Evolutionary conservation across 139 green algal genomes (phyloP).

Genomic region (Chlamydomonas incerta): DNA sequence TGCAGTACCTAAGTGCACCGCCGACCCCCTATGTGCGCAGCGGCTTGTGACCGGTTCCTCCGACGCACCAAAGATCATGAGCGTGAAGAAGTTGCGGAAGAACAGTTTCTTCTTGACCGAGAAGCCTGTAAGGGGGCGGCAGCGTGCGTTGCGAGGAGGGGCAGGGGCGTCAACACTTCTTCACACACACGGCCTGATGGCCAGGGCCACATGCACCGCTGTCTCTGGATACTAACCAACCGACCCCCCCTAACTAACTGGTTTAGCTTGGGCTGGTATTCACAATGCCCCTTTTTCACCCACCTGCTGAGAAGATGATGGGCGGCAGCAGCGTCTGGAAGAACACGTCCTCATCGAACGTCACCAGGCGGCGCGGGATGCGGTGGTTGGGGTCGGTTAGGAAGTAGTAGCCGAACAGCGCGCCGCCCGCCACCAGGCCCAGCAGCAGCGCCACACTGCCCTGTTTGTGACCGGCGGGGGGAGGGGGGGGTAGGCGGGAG

Average conservation of each 20-base stretch:
- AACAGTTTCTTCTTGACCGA: constrained; percentile 45
- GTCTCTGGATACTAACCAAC: too few relatives aligned
- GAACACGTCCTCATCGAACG: constrained; percentile 42
- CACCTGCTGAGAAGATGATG: constrained; percentile 37
- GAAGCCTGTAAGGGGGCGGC: background rate
- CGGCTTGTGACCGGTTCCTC: too few relatives aligned
- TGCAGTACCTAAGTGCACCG: too few relatives aligned
- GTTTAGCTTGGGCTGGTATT: too few relatives aligned
- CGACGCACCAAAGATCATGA: background rate
- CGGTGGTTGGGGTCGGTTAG: background rate
- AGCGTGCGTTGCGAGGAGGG: too few relatives aligned
- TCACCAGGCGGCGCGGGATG: background rate
- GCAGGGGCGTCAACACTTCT: too few relatives aligned
- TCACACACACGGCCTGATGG: too few relatives aligned
- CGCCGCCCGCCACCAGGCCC: background rate
- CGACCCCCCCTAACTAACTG: too few relatives aligned
- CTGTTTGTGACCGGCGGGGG: background rate
- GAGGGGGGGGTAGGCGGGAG: background rate
- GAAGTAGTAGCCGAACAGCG: background rate
- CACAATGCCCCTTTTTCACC: too few relatives aligned
- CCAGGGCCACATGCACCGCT: too few relatives aligned
- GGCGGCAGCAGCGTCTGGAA: constrained; percentile 46
- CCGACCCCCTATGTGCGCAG: too few relatives aligned
- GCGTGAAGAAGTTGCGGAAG: constrained; percentile 42
- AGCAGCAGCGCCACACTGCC: constrained; percentile 29